These are phyloP conservation scores for Capniomyces stellatus DNA, from an alignment of 371 early-diverging fungal genomes.

Conservation along the genomic window DNA sequence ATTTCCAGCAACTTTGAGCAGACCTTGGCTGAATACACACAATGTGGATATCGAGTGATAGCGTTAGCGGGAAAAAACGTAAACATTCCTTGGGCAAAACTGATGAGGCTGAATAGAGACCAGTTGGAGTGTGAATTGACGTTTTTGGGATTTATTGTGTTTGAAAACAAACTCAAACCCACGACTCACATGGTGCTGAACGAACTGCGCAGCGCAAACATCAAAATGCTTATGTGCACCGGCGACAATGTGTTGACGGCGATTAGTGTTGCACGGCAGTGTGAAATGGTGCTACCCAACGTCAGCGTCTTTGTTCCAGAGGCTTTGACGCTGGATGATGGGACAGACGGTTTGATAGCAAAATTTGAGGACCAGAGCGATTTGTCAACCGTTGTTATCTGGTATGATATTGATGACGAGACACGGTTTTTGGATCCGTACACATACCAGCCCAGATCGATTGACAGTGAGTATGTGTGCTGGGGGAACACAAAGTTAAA, in stretches of 20 bases:
- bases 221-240: conserved; percentile 96
- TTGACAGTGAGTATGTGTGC: background rate
- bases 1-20: conserved; percentile 74
- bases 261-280: conserved; percentile 79
- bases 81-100: conserved; percentile 52
- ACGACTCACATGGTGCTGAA: conserved; percentile 66
- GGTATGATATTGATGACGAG: conserved; percentile 51
- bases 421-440: conserved; percentile 35
- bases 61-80: conserved; percentile 70
- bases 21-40: conserved; percentile 64
- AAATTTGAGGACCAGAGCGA: background rate
- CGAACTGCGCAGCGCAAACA: conserved; percentile 68
- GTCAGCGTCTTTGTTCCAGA: conserved; percentile 21
- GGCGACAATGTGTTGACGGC: conserved; percentile 98
- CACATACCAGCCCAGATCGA: conserved; percentile 29
- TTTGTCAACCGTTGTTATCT: conserved; percentile 25
- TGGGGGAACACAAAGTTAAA: background rate
- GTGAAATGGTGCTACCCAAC: conserved; percentile 19
- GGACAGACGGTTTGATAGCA: conserved; percentile 1
- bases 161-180: conserved; percentile 97
- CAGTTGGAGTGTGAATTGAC: conserved; percentile 70
- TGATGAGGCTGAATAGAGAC: conserved; percentile 58
- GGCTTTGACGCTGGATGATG: conserved; percentile 10
- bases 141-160: conserved; percentile 92
- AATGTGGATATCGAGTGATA: conserved; percentile 90